phyloP scores from a whole-genome alignment of 2,329 filamentous ascomycete genomes.

The Mariannaea elegans region DNA sequence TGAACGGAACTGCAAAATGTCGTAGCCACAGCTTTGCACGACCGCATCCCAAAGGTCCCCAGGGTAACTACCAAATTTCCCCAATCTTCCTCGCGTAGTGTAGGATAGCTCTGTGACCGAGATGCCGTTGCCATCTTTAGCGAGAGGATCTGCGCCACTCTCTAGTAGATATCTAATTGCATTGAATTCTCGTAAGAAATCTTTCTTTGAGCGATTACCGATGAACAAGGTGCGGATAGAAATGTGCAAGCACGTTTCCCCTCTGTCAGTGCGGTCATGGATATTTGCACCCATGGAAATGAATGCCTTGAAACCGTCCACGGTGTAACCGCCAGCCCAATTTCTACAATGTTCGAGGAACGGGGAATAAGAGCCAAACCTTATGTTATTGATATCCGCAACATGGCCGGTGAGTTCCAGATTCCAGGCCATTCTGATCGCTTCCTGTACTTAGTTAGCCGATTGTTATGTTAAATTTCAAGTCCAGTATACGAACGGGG shows the following conservation, averaged over 20 bases:
- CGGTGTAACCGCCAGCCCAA: accelerated
- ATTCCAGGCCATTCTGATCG: constrained; percentile 1
- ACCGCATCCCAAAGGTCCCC: constrained; percentile 23
- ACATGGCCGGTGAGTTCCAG: not conserved
- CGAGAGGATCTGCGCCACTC: not conserved
- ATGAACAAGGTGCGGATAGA: not conserved
- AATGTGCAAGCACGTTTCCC: constrained; percentile 10
- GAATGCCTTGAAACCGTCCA: not conserved
- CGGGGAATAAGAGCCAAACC: too few species aligned
- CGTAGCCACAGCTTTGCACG: constrained; percentile 7
- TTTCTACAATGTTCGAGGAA: not conserved
- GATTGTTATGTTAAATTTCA: too few species aligned
- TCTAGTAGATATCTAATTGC: not conserved
- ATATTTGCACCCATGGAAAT: not conserved
- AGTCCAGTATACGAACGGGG: not conserved
- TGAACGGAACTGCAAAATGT: constrained; percentile 2
- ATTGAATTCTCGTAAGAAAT: not conserved
- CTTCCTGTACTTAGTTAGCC: not conserved
- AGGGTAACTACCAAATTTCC: not conserved
- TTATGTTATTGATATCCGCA: not conserved
- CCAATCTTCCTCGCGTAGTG: too few species aligned
- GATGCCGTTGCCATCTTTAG: not conserved
- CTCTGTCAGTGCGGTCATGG: not conserved
- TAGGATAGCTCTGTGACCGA: constrained; percentile 11
- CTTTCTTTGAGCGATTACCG: too few species aligned